These are phyloP conservation scores for Naganishia albida DNA, from an alignment of 1,284 basidiomycete species.

Conservation along the genomic window DNA sequence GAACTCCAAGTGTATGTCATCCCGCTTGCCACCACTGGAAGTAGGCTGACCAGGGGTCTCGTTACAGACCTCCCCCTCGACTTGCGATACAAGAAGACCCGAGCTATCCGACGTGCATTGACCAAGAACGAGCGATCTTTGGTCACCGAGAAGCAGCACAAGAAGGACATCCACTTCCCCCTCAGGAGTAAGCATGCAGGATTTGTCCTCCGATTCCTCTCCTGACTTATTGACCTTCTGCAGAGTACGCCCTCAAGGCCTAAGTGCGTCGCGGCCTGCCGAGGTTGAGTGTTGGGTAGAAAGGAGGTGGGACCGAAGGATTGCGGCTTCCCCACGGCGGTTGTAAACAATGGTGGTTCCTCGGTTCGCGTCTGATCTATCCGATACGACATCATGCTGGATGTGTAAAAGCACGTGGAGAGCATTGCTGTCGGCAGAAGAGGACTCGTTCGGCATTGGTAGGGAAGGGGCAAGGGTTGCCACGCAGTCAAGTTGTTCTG, in stretches of 20 bases:
- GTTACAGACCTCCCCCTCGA: constrained; percentile 79
- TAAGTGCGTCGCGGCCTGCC: constrained; percentile 34
- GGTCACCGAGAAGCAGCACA: constrained; percentile 86
- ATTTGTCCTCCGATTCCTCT: constrained; percentile 10
- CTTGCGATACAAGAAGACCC: constrained; percentile 96
- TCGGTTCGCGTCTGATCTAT: constrained; percentile 9
- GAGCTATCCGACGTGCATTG: constrained; percentile 94
- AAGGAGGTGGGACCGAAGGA: constrained; percentile 1
- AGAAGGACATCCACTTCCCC: constrained; percentile 94
- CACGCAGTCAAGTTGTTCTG: too few relatives aligned
- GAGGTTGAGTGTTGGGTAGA: constrained; percentile 25
- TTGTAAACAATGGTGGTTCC: constrained; percentile 27
- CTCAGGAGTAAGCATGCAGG: constrained; percentile 51
- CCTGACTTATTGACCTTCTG: not conserved
- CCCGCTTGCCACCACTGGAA: not conserved
- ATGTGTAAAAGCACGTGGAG: too few relatives aligned
- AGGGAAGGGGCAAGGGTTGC: too few relatives aligned
- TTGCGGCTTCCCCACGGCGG: constrained; percentile 21
- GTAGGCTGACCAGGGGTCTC: not conserved
- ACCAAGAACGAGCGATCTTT: constrained; percentile 79
- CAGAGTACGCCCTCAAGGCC: constrained; percentile 54
- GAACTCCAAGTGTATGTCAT: constrained; percentile 64
- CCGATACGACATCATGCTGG: constrained; percentile 18
- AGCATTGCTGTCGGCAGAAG: too few relatives aligned
- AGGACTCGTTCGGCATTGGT: too few relatives aligned